These are phyloP conservation scores for Nidularia sp. DNA, from an alignment of 768 basidiomycete species.

Conservation along the genomic window DNA sequence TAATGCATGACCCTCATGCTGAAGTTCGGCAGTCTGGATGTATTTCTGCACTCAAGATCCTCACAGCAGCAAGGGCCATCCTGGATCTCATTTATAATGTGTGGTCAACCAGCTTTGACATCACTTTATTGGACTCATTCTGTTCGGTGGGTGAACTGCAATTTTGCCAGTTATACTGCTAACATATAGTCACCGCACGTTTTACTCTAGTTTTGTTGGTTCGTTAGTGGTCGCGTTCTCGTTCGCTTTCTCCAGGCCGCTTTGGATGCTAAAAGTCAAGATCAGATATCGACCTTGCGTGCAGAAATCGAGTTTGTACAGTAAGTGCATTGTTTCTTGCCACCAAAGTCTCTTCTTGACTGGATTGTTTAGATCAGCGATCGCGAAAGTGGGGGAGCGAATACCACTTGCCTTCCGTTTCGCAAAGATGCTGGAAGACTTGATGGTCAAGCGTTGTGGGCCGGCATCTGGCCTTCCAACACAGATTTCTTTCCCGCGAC, in stretches of 20 bases:
- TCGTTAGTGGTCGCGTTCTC: conserved; percentile 61
- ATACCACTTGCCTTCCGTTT: conserved; percentile 64
- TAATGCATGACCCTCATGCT: conserved; percentile 77
- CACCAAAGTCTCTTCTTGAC: neutral
- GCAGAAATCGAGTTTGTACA: conserved; percentile 67
- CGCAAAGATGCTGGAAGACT: conserved; percentile 52
- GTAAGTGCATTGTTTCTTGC: conserved; percentile 29
- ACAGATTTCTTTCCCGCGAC: conserved; percentile 29
- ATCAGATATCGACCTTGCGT: conserved; percentile 55
- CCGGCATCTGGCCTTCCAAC: conserved; percentile 18
- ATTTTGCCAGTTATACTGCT: neutral
- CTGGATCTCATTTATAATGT: conserved; percentile 65
- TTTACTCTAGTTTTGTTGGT: conserved; percentile 58
- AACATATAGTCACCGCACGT: neutral
- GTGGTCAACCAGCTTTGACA: conserved; percentile 68
- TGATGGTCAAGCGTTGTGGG: conserved; percentile 35
- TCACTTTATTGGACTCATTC: conserved; percentile 67
- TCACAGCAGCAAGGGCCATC: conserved; percentile 62
- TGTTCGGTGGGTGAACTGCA: conserved; percentile 45
- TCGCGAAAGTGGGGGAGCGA: conserved; percentile 60
- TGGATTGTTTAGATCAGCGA: conserved; percentile 39
- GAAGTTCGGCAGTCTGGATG: conserved; percentile 54
- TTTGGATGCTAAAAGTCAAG: conserved; percentile 48
- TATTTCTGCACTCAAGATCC: conserved; percentile 64
- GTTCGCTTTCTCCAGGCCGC: conserved; percentile 65